Evolutionary conservation across 1,284 basidiomycete genomes (phyloP).

Genomic region (Omphalotus olearius): DNA sequence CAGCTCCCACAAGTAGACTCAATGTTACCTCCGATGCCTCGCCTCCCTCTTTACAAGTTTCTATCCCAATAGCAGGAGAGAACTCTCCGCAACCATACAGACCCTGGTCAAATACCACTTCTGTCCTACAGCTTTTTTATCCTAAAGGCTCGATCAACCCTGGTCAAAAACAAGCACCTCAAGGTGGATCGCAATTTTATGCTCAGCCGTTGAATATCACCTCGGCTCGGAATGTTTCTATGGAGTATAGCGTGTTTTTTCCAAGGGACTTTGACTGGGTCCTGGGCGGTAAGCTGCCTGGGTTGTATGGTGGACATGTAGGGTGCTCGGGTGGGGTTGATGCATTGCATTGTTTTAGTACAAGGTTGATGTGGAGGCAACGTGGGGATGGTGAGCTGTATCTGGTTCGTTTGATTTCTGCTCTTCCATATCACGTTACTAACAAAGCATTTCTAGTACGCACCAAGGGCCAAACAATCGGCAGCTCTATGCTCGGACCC

Average conservation of each 20-base stretch:
- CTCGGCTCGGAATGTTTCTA: slow-evolving; percentile 45
- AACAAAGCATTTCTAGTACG: slow-evolving; percentile 48
- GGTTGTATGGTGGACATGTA: slow-evolving; percentile 63
- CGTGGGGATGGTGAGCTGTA: slow-evolving; percentile 67
- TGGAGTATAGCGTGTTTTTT: slow-evolving; percentile 66
- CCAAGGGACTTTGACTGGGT: slow-evolving; percentile 64
- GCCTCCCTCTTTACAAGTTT: background rate
- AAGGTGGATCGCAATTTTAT: slow-evolving; percentile 71
- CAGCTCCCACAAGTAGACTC: background rate
- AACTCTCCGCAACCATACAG: background rate
- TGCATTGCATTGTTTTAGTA: slow-evolving; percentile 66
- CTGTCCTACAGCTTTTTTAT: slow-evolving; percentile 56
- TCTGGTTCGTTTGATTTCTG: slow-evolving; percentile 41
- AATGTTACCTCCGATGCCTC: slow-evolving; percentile 6
- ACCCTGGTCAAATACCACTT: slow-evolving; percentile 5
- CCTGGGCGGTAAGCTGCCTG: slow-evolving; percentile 67
- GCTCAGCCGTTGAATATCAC: slow-evolving; percentile 50
- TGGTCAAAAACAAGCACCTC: slow-evolving; percentile 40
- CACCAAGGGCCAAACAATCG: slow-evolving; percentile 56
- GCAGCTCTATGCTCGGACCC: slow-evolving; percentile 50
- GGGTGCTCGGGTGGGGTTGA: slow-evolving; percentile 66
- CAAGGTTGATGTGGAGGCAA: slow-evolving; percentile 70
- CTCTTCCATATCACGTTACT: background rate
- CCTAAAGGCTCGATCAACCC: slow-evolving; percentile 65
- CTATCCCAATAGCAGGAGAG: background rate